These are phyloP conservation scores for Dactylellina parvicollis DNA, from an alignment of 2,329 filamentous ascomycete genomes.

Conservation along the genomic window DNA sequence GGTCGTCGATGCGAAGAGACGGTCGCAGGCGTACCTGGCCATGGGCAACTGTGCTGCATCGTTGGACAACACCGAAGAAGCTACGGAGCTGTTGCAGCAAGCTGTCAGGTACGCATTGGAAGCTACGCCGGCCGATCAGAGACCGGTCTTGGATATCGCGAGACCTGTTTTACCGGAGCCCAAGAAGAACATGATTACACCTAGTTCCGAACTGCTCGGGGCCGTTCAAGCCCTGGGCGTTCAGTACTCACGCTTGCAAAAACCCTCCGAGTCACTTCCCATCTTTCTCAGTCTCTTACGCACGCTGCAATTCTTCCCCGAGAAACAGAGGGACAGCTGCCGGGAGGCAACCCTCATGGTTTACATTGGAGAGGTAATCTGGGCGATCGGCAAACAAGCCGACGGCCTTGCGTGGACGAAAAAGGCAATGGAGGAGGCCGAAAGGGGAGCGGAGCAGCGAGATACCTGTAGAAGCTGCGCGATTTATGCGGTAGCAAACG, in stretches of 20 bases:
- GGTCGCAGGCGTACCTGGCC: conserved; percentile 29
- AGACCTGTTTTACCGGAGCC: conserved; percentile 44
- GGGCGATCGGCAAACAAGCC: conserved; percentile 55
- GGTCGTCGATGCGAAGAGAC: conserved; percentile 29
- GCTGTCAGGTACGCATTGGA: conserved; percentile 38
- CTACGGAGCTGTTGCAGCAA: conserved; percentile 15
- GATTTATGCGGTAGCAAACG: conserved; percentile 56
- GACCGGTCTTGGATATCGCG: conserved; percentile 13
- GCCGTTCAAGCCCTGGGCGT: conserved; percentile 37
- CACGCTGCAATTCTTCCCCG: conserved; percentile 36
- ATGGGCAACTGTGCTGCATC: conserved; percentile 28
- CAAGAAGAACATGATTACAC: conserved; percentile 8
- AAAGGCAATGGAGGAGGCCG: conserved; percentile 55
- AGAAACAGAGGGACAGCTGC: conserved; percentile 55
- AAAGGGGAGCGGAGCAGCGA: conserved; percentile 46
- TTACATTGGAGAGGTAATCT: conserved; percentile 57
- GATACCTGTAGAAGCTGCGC: conserved; percentile 56
- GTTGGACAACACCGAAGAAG: conserved; percentile 26
- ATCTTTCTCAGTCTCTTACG: conserved; percentile 48
- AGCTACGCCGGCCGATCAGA: conserved; percentile 22
- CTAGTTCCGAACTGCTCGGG: conserved; percentile 32
- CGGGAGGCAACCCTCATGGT: conserved; percentile 55
- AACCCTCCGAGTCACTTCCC: conserved; percentile 38
- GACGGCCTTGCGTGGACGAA: conserved; percentile 57
- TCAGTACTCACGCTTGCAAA: conserved; percentile 31